These are phyloP conservation scores for Colletotrichum cereale DNA, from an alignment of 2,329 filamentous ascomycete species.

Conservation along the genomic window DNA sequence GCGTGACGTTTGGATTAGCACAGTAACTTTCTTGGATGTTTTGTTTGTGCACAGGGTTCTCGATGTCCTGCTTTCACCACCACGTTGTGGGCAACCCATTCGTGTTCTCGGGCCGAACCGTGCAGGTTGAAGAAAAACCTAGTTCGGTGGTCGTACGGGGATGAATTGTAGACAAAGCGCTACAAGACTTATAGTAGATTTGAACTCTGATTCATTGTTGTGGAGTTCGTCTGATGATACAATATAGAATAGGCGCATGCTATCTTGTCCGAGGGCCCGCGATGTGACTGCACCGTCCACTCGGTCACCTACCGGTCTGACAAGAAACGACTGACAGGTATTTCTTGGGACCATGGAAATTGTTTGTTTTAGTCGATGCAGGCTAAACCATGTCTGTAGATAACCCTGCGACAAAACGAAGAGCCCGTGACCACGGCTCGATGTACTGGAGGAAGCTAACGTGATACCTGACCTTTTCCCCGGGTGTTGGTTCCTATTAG, in stretches of 20 bases:
- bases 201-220: not conserved
- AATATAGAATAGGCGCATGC: not conserved
- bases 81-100: slow-evolving; percentile 15
- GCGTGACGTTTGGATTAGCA: not conserved
- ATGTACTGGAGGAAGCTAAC: not conserved
- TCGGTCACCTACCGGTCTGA: slow-evolving; percentile 16
- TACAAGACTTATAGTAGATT: not conserved
- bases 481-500: fast-evolving
- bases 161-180: slow-evolving; percentile 5
- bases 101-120: slow-evolving; percentile 35
- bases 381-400: not conserved
- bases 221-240: slow-evolving; percentile 23
- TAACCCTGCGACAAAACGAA: no score
- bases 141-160: not conserved
- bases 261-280: not conserved
- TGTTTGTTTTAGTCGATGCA: not conserved
- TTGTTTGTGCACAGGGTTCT: not conserved
- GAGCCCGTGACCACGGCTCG: not conserved
- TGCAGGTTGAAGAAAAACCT: slow-evolving; percentile 28
- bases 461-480: not conserved
- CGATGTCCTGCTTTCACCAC: not conserved
- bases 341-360: not conserved
- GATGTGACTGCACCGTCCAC: not conserved
- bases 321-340: not conserved
- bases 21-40: not conserved